Percentiles rank a stretch among this genome's conserved stretches.
These are phyloP conservation scores for Moesziomyces sp. DNA, from an alignment of 1,284 basidiomycete species.

Conservation along the genomic window DNA sequence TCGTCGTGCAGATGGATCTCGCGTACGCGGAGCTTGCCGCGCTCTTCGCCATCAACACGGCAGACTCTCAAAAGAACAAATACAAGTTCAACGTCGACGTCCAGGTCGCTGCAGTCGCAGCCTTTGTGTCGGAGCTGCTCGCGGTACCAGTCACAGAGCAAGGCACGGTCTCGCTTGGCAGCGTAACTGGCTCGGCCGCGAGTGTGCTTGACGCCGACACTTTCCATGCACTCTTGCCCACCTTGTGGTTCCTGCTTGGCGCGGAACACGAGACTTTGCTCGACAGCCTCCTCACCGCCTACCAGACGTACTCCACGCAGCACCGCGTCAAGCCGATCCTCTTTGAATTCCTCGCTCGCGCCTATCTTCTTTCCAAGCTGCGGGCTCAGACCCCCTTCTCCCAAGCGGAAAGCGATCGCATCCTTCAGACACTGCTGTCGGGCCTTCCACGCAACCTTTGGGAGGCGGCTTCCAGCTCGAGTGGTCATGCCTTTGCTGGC, in stretches of 20 bases:
- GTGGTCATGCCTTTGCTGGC: slow-evolving; percentile 14
- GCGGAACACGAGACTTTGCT: slow-evolving; percentile 32
- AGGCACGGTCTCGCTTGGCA: slow-evolving; percentile 33
- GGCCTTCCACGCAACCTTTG: slow-evolving; percentile 32
- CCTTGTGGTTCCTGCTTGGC: slow-evolving; percentile 52
- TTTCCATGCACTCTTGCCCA: slow-evolving; percentile 49
- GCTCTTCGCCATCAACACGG: slow-evolving; percentile 29
- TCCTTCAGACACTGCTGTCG: slow-evolving; percentile 21
- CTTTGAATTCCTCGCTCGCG: slow-evolving; percentile 50
- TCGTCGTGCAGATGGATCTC: slow-evolving; percentile 45
- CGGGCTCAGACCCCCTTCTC: slow-evolving; percentile 15
- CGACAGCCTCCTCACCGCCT: slow-evolving; percentile 27
- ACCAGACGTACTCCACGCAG: slow-evolving; percentile 23
- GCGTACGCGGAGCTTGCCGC: slow-evolving; percentile 49
- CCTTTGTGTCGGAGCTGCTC: slow-evolving; percentile 37
- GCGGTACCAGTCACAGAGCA: slow-evolving; percentile 18
- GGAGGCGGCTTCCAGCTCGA: slow-evolving; percentile 21
- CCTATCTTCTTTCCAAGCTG: slow-evolving; percentile 28
- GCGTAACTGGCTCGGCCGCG: slow-evolving; percentile 14
- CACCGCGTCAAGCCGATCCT: slow-evolving; percentile 42
- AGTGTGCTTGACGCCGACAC: slow-evolving; percentile 35
- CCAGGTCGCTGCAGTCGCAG: slow-evolving; percentile 37
- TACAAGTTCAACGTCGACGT: slow-evolving; percentile 35
- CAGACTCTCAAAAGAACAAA: slow-evolving; percentile 20
- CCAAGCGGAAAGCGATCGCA: slow-evolving; percentile 8